Evolutionary conservation across 352 stramenopile species (phyloP).

Genomic region (Phytopythium vexans): DNA sequence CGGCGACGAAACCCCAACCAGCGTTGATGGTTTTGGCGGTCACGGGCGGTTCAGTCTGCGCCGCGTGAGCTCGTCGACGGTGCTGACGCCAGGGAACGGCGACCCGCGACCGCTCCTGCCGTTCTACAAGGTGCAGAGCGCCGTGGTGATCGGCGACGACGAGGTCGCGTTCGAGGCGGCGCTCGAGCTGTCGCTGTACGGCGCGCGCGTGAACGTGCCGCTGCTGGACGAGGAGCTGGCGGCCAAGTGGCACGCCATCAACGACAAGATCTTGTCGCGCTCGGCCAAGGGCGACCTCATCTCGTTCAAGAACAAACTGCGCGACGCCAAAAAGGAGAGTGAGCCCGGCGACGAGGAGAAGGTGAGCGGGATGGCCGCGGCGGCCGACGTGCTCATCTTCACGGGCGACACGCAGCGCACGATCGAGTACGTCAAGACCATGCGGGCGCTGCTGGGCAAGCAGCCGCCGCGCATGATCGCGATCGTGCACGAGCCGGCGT

Average conservation of each 20-base stretch:
- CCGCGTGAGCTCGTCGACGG: constrained; percentile 15
- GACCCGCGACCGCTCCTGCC: constrained; percentile 41
- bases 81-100: constrained; percentile 28
- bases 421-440: constrained; percentile 44
- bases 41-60: neutral
- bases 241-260: constrained; percentile 57
- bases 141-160: constrained; percentile 62
- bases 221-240: constrained; percentile 54
- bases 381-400: constrained; percentile 60
- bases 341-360: constrained; percentile 13
- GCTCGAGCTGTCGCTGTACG: constrained; percentile 58
- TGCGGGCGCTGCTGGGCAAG: constrained; percentile 35
- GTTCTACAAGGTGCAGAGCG: constrained; percentile 46
- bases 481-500: constrained; percentile 34
- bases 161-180: constrained; percentile 62
- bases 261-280: constrained; percentile 44
- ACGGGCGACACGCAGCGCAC: constrained; percentile 43
- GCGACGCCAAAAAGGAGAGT: constrained; percentile 11
- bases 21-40: neutral
- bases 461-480: constrained; percentile 56
- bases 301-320: constrained; percentile 63
- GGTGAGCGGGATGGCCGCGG: constrained; percentile 30
- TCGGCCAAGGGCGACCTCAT: constrained; percentile 60
- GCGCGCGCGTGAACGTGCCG: constrained; percentile 58
- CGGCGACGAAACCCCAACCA: constrained; percentile 7